A percentile compares a stretch with the other conserved stretches of the same genome.
phyloP scores from a whole-genome alignment of 2,329 filamentous ascomycete genomes.

The Metarhizium sp. region DNA sequence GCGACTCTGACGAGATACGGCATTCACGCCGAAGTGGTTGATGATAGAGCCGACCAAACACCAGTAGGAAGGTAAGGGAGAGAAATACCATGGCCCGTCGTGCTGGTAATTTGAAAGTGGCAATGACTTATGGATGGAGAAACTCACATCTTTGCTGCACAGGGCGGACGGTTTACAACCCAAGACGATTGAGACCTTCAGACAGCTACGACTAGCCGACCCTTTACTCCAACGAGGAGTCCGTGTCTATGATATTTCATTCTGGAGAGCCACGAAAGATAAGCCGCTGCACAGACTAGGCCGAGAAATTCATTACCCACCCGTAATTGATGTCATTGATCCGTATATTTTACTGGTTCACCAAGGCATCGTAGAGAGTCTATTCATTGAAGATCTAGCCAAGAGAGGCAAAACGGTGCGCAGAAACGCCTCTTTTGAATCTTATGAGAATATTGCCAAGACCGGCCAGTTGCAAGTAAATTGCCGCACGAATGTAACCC shows the following conservation, averaged over 20 bases:
- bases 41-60: constrained; percentile 60
- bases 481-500: constrained; percentile 41
- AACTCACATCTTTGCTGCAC: constrained; percentile 9
- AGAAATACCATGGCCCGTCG: background rate
- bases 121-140: background rate
- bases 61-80: constrained; percentile 44
- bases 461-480: constrained; percentile 38
- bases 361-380: constrained; percentile 65
- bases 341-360: constrained; percentile 53
- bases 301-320: constrained; percentile 61
- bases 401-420: constrained; percentile 54
- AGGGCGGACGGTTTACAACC: constrained; percentile 66
- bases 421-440: constrained; percentile 55
- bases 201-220: constrained; percentile 65
- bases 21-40: constrained; percentile 55
- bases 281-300: constrained; percentile 49
- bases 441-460: constrained; percentile 37
- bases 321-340: constrained; percentile 46
- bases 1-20: constrained; percentile 53
- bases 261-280: constrained; percentile 51
- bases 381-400: constrained; percentile 60
- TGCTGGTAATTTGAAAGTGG: background rate
- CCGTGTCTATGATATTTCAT: constrained; percentile 64
- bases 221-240: constrained; percentile 56
- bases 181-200: constrained; percentile 69